Evolutionary conservation across 495 filamentous ascomycete species (phyloP).

Genomic region (Saxophila tyrrhenica): DNA sequence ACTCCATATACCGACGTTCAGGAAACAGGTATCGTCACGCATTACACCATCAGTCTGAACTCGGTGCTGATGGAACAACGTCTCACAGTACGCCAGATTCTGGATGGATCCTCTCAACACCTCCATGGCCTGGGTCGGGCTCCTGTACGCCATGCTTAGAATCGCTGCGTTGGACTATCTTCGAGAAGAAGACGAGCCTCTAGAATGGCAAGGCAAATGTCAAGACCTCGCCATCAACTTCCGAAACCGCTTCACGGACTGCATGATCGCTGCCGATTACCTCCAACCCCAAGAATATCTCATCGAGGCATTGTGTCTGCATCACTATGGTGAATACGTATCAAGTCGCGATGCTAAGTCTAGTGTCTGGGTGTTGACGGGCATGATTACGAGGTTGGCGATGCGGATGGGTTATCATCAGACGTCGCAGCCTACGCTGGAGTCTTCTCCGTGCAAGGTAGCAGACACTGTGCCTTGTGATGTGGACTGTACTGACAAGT

Average conservation of each 20-base stretch:
- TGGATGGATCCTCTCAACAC: neutral
- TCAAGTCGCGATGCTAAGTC: neutral
- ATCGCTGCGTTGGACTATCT: neutral
- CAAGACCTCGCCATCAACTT: neutral
- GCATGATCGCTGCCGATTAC: slow-evolving; percentile 1
- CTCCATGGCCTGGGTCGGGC: neutral
- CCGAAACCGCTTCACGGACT: slow-evolving; percentile 1
- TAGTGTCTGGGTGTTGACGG: neutral
- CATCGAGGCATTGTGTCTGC: neutral
- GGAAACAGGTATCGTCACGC: slow-evolving; percentile 1
- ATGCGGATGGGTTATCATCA: slow-evolving; percentile 1
- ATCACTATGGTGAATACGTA: slow-evolving; percentile 1
- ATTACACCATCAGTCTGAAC: too few relatives aligned
- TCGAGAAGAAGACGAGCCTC: neutral
- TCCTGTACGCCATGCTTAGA: neutral
- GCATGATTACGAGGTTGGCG: neutral
- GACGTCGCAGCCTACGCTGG: neutral
- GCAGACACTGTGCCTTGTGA: too few relatives aligned
- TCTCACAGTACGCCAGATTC: neutral
- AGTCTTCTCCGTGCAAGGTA: neutral
- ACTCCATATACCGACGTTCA: neutral
- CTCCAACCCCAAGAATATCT: neutral
- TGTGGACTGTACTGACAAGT: neutral
- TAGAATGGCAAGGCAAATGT: neutral
- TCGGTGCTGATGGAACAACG: neutral